Base-by-base conservation (phyloP, 169 alveolate species). In the Eimeria maxima region DNA sequence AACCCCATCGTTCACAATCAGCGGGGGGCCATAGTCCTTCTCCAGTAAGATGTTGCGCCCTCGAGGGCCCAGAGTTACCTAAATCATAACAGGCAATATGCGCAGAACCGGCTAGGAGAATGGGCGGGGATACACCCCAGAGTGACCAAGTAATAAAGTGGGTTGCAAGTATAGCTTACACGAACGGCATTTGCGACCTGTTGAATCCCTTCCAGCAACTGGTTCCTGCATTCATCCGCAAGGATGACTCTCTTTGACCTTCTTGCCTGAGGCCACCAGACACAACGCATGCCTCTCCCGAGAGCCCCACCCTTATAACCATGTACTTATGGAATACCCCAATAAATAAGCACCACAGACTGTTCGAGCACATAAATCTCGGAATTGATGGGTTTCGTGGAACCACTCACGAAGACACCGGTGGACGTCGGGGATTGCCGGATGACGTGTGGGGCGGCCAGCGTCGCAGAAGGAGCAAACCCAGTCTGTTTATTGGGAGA, bases 11-110 rank as follows among this genome's bases (percentile, higher is more conserved):
- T 98, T 98, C 47, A 95, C 98, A 47, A 98, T 98, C 88, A 97
- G 93, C 22, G 99, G 99, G 0, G 98, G 95, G 6, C 99, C 99
- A 90, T 97, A 98, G 55, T 98, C 99, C 96, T 97, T 97, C 90
- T 98, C 99, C 95, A 98, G 93, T 55, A 98, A 90, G 5, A 98
- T 97, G 90, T 98, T 98, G 57, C 99, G 96, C 33, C 99, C 99
- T 29, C 99, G 97, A 14, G 99, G 99, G 11, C 99, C 99, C 74
- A 98, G 97, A 0, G 99, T 98, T 27, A 98, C 98, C 97, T 97
- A 69, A 13, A 3, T 22, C 74, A 65, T 57, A n/a, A 71, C 16
- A 7, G 38, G 16, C 55, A 14, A 42, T 53, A 27, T n/a, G 65
- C 89, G 71, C 20, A 42, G 7, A 87, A 60, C 81, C 65, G 22